Conservation (phyloP, 805 yeast species). For the Hanseniaspora osmophila region DNA sequence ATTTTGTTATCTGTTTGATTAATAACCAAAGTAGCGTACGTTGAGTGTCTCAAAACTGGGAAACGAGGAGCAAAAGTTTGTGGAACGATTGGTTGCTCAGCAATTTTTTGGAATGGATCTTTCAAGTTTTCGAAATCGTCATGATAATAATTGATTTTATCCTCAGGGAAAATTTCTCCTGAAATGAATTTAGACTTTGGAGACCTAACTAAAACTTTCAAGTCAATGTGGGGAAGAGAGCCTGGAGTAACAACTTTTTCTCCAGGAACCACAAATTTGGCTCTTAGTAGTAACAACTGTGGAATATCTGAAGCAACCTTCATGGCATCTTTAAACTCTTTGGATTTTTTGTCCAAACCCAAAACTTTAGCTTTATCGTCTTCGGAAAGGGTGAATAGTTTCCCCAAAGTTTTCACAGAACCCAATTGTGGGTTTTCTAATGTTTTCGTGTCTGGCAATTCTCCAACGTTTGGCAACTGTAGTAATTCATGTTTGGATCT, state of each 20-base stretch:
- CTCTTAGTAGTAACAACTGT: conserved; percentile 45
- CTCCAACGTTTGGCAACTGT: conserved; percentile 67
- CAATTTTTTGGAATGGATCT: conserved; percentile 50
- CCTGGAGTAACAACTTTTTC: conserved; percentile 58
- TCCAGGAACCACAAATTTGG: conserved; percentile 78
- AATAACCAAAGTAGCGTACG: conserved; percentile 58
- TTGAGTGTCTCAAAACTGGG: conserved; percentile 38
- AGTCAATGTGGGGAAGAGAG: conserved; percentile 57
- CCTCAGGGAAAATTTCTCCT: conserved; percentile 23
- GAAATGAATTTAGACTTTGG: conserved; percentile 48
- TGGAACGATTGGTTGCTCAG: conserved; percentile 58
- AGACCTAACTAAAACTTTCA: conserved; percentile 66
- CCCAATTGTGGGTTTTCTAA: conserved; percentile 3
- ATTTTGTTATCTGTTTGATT: conserved; percentile 70
- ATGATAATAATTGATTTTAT: conserved; percentile 19
- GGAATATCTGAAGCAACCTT: conserved; percentile 56
- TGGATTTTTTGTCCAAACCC: conserved; percentile 33
- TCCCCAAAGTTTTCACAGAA: conserved; percentile 35
- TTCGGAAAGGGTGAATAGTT: conserved; percentile 45
- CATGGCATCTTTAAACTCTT: conserved; percentile 33
- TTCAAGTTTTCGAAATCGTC: conserved; percentile 49
- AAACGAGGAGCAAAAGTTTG: conserved; percentile 58
- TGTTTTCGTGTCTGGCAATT: conserved; percentile 25
- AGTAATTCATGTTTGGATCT: conserved; percentile 38
- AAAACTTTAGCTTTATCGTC: conserved; percentile 41